Conservation (phyloP, 305 asterid species). For the Fraxinus baroniana region DNA sequence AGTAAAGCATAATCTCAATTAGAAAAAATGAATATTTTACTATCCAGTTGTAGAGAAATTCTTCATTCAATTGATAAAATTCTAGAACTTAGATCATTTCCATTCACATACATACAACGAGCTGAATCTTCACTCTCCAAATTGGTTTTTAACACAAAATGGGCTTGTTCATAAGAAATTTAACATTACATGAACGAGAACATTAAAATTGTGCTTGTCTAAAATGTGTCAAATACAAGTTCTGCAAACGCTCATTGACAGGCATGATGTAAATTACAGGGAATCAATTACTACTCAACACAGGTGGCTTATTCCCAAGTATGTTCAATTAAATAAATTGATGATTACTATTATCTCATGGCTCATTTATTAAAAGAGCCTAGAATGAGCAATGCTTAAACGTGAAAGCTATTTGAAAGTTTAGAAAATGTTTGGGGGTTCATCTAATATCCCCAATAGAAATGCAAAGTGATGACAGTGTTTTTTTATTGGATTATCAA, state of each 20-base stretch:
- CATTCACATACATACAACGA: slow-evolving; percentile 12
- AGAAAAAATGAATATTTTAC: background rate
- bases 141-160: background rate
- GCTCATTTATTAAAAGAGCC: background rate
- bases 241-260: background rate
- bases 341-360: background rate
- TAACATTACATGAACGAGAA: background rate
- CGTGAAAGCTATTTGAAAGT: background rate
- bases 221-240: slow-evolving; percentile 9
- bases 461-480: background rate
- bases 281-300: background rate
- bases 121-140: background rate
- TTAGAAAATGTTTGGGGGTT: background rate
- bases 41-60: background rate
- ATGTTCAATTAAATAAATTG: background rate
- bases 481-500: background rate
- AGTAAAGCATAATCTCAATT: slow-evolving; percentile 19
- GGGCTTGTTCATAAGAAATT: background rate
- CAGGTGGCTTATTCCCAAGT: background rate
- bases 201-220: background rate
- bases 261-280: background rate
- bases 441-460: background rate
- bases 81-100: background rate
- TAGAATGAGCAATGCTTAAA: background rate
- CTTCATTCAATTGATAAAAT: slow-evolving; percentile 3